phyloP scores from a whole-genome alignment of 257 asterid species.

The Solanum megistacrolobum region DNA sequence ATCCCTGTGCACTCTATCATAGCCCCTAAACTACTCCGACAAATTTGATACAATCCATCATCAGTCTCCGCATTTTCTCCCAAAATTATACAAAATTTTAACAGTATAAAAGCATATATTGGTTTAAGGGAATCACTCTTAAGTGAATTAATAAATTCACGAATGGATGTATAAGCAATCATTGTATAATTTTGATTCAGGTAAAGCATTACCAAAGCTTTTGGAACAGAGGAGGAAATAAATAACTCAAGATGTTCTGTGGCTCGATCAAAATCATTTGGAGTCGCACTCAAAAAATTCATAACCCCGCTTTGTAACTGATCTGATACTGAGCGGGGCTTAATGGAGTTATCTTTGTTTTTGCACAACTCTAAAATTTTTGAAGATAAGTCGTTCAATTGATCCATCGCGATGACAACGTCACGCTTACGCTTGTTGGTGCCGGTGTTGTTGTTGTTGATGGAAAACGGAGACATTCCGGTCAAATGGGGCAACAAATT shows the following conservation, averaged over 20 bases:
- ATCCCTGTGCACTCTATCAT: constrained; percentile 18
- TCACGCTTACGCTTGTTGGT: constrained; percentile 61
- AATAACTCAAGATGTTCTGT: neutral
- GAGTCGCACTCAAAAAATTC: neutral
- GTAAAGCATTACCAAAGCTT: neutral
- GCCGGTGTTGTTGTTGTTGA: neutral
- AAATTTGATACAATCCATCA: constrained; percentile 32
- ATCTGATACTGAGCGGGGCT: neutral
- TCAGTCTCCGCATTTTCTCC: constrained; percentile 17
- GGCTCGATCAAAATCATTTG: neutral
- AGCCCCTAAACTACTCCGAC: constrained; percentile 27
- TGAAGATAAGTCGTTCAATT: constrained; percentile 33
- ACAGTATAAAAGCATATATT: constrained; percentile 27
- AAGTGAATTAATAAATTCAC: constrained; percentile 26
- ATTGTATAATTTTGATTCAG: constrained; percentile 33
- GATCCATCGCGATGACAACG: constrained; percentile 23
- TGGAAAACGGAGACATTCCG: neutral
- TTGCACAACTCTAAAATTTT: constrained; percentile 22
- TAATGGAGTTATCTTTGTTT: neutral
- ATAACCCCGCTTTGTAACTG: neutral
- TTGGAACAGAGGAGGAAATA: neutral
- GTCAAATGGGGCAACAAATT: neutral
- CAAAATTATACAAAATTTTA: constrained; percentile 49
- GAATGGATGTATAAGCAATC: constrained; percentile 40
- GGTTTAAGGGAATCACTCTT: constrained; percentile 17